These are phyloP conservation scores for Sergeia podlipaevii DNA, from an alignment of 208 protist genomes.

Conservation along the genomic window DNA sequence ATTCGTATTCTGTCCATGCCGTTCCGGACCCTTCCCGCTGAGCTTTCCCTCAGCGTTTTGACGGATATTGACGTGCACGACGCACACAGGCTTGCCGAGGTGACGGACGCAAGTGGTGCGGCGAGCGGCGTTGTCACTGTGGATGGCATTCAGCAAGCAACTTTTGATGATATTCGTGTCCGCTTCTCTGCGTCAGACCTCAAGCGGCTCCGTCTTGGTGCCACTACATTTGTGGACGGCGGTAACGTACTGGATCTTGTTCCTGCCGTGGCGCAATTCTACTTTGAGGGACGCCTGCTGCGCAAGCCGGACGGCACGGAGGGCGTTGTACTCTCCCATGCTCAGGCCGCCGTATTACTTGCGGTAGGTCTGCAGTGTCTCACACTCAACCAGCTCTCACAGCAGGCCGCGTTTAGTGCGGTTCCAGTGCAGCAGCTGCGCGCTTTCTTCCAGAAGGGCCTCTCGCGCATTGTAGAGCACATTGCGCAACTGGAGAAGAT, in stretches of 20 bases:
- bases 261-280: slow-evolving; percentile 88
- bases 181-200: slow-evolving; percentile 89
- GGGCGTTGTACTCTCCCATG: slow-evolving; percentile 81
- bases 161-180: slow-evolving; percentile 38
- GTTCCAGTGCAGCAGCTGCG: slow-evolving; percentile 79
- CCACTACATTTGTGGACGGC: slow-evolving; percentile 92
- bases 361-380: slow-evolving; percentile 92
- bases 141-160: slow-evolving; percentile 54
- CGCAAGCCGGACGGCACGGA: slow-evolving; percentile 58
- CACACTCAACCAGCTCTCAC: slow-evolving; percentile 60
- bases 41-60: slow-evolving; percentile 66
- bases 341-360: slow-evolving; percentile 93
- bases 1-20: slow-evolving; percentile 90
- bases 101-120: slow-evolving; percentile 24
- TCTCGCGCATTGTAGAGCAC: slow-evolving; percentile 74
- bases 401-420: slow-evolving; percentile 53
- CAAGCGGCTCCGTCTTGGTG: slow-evolving; percentile 93
- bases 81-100: slow-evolving; percentile 33
- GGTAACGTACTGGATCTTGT: slow-evolving; percentile 97
- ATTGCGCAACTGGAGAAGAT: slow-evolving; percentile 45
- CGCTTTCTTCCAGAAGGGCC: slow-evolving; percentile 83
- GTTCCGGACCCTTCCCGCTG: slow-evolving; percentile 80
- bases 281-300: slow-evolving; percentile 81
- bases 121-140: slow-evolving; percentile 37
- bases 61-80: slow-evolving; percentile 47